These are phyloP conservation scores for Lactarius vividus DNA, from an alignment of 768 basidiomycete species.

Conservation along the genomic window DNA sequence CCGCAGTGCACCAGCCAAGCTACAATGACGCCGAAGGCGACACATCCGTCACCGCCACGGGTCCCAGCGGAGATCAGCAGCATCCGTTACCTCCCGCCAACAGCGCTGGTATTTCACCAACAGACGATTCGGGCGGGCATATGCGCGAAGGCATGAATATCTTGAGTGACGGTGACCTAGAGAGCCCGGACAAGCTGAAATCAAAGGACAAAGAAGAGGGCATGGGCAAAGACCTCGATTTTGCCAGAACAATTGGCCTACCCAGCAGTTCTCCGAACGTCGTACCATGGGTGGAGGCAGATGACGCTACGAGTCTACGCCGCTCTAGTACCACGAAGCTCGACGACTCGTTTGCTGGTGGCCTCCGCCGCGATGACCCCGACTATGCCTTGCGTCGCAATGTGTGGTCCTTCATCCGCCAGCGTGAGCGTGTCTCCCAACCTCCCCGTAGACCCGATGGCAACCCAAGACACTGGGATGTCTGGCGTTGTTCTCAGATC, in stretches of 20 bases:
- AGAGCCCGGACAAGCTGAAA: too few relatives aligned
- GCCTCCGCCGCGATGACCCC: too few relatives aligned
- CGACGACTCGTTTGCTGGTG: too few relatives aligned
- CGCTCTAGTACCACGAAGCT: constrained; percentile 14
- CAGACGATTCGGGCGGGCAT: too few relatives aligned
- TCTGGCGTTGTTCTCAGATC: constrained; percentile 35
- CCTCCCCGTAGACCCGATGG: constrained; percentile 16
- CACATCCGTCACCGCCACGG: too few relatives aligned
- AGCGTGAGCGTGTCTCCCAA: background rate
- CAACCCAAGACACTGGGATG: constrained; percentile 19
- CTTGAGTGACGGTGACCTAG: too few relatives aligned
- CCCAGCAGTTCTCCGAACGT: background rate
- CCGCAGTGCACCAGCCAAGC: too few relatives aligned
- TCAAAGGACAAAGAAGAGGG: too few relatives aligned
- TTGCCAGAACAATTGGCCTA: background rate
- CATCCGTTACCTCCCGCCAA: background rate
- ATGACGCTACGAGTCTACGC: constrained; percentile 7
- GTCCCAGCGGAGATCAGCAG: background rate
- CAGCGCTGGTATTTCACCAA: too few relatives aligned
- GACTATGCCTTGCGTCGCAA: constrained; percentile 4
- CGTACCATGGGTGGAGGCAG: constrained; percentile 15
- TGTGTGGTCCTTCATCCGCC: constrained; percentile 20
- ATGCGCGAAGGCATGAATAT: too few relatives aligned
- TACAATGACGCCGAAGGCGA: too few relatives aligned
- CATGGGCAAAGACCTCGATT: too few relatives aligned